phyloP scores from a whole-genome alignment of 1,284 basidiomycete species.

The Microbotryum scabiosae region DNA sequence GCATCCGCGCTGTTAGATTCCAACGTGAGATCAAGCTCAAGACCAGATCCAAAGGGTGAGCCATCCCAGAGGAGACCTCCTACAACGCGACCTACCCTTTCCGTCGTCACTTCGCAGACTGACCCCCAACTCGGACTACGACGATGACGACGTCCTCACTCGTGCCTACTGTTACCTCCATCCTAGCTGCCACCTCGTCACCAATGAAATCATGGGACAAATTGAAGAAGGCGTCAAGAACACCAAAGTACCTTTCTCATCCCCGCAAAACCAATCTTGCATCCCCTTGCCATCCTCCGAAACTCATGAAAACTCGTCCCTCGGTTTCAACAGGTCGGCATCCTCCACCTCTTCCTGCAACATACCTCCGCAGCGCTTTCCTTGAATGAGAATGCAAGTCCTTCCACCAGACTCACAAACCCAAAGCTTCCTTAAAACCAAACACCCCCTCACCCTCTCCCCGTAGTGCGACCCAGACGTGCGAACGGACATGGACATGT shows the following conservation, averaged over 20 bases:
- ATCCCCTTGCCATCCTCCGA: neutral
- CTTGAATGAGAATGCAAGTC: constrained; percentile 30
- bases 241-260: constrained; percentile 3
- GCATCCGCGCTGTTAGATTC: too few relatives aligned
- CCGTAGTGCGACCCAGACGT: constrained; percentile 40
- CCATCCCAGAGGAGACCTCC: too few relatives aligned
- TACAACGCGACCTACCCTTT: too few relatives aligned
- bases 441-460: too few relatives aligned
- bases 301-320: neutral
- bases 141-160: too few relatives aligned
- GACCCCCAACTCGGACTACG: too few relatives aligned
- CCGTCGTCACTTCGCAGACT: too few relatives aligned
- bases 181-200: constrained; percentile 41
- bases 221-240: constrained; percentile 37
- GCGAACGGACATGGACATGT: constrained; percentile 40
- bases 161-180: neutral
- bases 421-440: too few relatives aligned
- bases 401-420: too few relatives aligned
- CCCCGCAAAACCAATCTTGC: neutral
- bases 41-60: too few relatives aligned
- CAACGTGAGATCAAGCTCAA: too few relatives aligned
- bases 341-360: constrained; percentile 33
- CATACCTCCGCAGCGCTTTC: constrained; percentile 28
- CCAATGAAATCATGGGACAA: constrained; percentile 37
- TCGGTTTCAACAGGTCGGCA: constrained; percentile 32